Percentiles rank a stretch among this genome's conserved stretches.
phyloP scores from a whole-genome alignment of 352 stramenopile species.

The Achlya hypogyna region DNA sequence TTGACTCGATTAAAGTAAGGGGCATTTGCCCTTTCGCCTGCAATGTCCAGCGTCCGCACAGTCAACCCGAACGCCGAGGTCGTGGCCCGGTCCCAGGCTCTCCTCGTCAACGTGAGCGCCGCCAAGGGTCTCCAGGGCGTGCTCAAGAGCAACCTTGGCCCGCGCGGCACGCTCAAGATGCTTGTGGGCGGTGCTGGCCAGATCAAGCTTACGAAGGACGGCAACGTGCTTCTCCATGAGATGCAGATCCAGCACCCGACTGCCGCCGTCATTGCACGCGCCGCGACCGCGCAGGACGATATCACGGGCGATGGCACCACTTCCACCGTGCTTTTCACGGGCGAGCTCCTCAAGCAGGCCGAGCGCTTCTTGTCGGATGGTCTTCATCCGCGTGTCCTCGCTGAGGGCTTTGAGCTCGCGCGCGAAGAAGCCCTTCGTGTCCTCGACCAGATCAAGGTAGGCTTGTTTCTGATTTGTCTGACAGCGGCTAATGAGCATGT shows the following conservation, averaged over 20 bases:
- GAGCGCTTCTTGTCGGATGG: constrained; percentile 95
- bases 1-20: neutral
- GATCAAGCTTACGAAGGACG: constrained; percentile 99
- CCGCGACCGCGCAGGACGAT: constrained; percentile 95
- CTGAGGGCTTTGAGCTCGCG: constrained; percentile 96
- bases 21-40: neutral
- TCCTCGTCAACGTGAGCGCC: constrained; percentile 96
- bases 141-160: constrained; percentile 88
- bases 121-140: constrained; percentile 95
- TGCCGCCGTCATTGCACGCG: constrained; percentile 95
- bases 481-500: neutral
- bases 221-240: constrained; percentile 98
- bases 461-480: constrained; percentile 16
- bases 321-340: constrained; percentile 96
- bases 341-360: constrained; percentile 97
- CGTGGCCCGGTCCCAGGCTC: constrained; percentile 91
- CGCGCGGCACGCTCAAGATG: constrained; percentile 99
- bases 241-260: constrained; percentile 99
- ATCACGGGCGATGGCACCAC: constrained; percentile 97
- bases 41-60: constrained; percentile 58
- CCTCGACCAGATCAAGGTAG: constrained; percentile 90
- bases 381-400: constrained; percentile 95
- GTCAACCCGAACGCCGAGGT: constrained; percentile 97
- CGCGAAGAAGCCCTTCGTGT: constrained; percentile 92
- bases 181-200: constrained; percentile 97